A percentile compares a stretch with the other conserved stretches of the same genome.
Conservation (phyloP, 2,329 filamentous ascomycete species). For the Pyrenochaeta sp. region DNA sequence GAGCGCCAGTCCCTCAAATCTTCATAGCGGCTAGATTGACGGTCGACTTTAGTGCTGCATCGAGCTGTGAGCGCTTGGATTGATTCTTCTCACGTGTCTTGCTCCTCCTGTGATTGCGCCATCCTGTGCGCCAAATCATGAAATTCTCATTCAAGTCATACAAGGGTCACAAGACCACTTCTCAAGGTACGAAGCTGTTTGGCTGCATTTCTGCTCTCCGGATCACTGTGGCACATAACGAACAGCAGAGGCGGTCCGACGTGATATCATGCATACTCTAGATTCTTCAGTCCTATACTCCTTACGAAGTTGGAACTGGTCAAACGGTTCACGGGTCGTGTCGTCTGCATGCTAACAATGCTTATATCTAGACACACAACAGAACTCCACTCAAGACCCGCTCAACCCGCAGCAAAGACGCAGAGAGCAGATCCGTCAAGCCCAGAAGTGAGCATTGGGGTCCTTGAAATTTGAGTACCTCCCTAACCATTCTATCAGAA, state of each 20-base stretch:
- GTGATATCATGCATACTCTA: no score
- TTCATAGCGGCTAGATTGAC: no score
- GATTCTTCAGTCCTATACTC: background rate
- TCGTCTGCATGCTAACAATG: background rate
- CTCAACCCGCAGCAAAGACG: conserved; percentile 30
- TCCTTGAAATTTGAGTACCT: no score
- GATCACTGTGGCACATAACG: background rate
- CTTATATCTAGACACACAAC: background rate
- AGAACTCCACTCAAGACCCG: background rate
- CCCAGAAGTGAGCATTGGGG: conserved; percentile 36
- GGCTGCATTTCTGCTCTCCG: background rate
- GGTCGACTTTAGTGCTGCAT: no score
- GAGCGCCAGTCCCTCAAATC: no score
- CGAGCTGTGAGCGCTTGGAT: background rate
- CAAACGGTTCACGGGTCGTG: no score
- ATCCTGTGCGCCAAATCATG: conserved; percentile 3
- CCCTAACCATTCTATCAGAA: conserved; percentile 18
- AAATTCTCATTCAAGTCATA: conserved; percentile 26
- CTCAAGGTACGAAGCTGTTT: conserved; percentile 6
- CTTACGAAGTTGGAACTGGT: background rate
- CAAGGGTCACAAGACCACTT: conserved; percentile 7
- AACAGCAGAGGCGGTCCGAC: background rate
- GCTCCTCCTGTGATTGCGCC: background rate
- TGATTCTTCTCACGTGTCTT: background rate
- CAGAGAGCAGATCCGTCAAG: conserved; percentile 49